phyloP scores from a whole-genome alignment of 768 basidiomycete species.

The Mycena polygramma region DNA sequence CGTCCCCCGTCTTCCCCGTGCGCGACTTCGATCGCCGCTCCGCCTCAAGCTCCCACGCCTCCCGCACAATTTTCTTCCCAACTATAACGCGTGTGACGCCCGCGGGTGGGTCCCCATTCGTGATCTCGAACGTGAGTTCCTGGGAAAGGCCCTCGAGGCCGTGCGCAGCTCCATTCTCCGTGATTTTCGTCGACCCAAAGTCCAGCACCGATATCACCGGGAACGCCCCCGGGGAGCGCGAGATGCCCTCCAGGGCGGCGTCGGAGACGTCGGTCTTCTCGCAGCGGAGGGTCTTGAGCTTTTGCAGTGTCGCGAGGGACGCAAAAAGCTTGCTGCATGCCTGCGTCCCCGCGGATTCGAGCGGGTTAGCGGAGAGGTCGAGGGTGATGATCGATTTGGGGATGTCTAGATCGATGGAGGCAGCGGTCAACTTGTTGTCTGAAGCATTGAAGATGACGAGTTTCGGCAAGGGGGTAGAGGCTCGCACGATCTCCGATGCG shows the following conservation, averaged over 20 bases:
- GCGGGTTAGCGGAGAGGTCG: conserved; percentile 77
- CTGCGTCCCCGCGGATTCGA: conserved; percentile 54
- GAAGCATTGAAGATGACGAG: conserved; percentile 76
- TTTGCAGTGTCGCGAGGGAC: conserved; percentile 59
- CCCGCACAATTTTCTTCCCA: conserved; percentile 79
- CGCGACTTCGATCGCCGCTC: conserved; percentile 67
- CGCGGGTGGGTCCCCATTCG: conserved; percentile 64
- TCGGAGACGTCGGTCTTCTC: conserved; percentile 72
- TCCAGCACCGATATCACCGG: conserved; percentile 69
- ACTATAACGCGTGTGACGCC: conserved; percentile 70
- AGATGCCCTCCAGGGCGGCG: conserved; percentile 60
- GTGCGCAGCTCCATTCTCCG: conserved; percentile 55
- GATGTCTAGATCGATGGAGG: conserved; percentile 64
- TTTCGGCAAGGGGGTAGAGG: conserved; percentile 74
- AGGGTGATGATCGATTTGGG: conserved; percentile 70
- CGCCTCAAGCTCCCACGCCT: conserved; percentile 84
- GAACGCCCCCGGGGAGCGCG: conserved; percentile 53
- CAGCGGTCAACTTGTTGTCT: conserved; percentile 72
- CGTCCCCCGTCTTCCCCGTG: conserved; percentile 47
- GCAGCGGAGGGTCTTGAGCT: conserved; percentile 70
- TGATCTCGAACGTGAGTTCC: conserved; percentile 66
- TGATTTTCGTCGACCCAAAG: conserved; percentile 74
- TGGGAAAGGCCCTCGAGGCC: conserved; percentile 64
- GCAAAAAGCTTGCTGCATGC: conserved; percentile 56
- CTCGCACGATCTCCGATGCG: conserved; percentile 69